These are phyloP conservation scores for Ophiostoma piceae DNA, from an alignment of 2,329 filamentous ascomycete genomes.

Conservation along the genomic window DNA sequence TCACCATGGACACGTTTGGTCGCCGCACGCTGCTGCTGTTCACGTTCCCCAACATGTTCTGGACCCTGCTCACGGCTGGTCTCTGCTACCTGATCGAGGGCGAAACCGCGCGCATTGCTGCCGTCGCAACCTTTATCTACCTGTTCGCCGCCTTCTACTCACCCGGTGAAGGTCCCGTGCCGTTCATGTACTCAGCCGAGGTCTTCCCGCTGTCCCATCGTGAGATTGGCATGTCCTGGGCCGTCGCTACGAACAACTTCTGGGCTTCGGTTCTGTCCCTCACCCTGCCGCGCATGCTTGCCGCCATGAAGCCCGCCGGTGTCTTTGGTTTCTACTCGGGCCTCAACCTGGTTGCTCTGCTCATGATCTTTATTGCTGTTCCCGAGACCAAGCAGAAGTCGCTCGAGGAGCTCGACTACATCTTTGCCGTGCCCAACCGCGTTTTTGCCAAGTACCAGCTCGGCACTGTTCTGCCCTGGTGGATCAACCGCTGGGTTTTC, in stretches of 20 bases:
- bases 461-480: slow-evolving; percentile 32
- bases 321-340: slow-evolving; percentile 52
- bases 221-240: slow-evolving; percentile 56
- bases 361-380: slow-evolving; percentile 53
- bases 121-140: slow-evolving; percentile 48
- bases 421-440: slow-evolving; percentile 55
- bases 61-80: slow-evolving; percentile 48
- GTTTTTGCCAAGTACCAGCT: slow-evolving; percentile 20
- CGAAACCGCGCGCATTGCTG: slow-evolving; percentile 34
- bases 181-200: slow-evolving; percentile 64
- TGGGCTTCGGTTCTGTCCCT: slow-evolving; percentile 30
- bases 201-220: slow-evolving; percentile 66
- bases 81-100: slow-evolving; percentile 22
- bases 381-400: slow-evolving; percentile 58
- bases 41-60: slow-evolving; percentile 63
- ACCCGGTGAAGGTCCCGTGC: slow-evolving; percentile 58
- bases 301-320: slow-evolving; percentile 32
- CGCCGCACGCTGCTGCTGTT: slow-evolving; percentile 57
- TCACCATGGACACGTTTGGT: slow-evolving; percentile 64
- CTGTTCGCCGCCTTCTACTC: slow-evolving; percentile 33
- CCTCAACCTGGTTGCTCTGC: slow-evolving; percentile 52
- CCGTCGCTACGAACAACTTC: slow-evolving; percentile 25
- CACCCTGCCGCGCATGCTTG: slow-evolving; percentile 40
- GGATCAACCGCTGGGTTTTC: slow-evolving; percentile 22
- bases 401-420: slow-evolving; percentile 55